A percentile compares a stretch with the other conserved stretches of the same genome.
Evolutionary conservation across 2,329 filamentous ascomycete genomes (phyloP).

Genomic region (Eurotiales sp.): DNA sequence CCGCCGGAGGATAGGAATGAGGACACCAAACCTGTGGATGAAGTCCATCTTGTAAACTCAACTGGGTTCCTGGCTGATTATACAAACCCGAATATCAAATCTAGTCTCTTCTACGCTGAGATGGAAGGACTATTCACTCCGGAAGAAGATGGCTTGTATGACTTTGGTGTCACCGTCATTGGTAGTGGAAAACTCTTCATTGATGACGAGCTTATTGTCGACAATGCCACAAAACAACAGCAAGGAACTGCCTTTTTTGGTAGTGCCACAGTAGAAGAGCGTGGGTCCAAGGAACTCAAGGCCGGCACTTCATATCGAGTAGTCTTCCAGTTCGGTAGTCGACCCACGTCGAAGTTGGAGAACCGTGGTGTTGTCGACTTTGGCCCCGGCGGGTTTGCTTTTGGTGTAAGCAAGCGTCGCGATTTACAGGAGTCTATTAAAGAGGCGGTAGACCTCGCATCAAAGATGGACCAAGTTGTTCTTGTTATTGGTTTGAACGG

Average conservation of each 20-base stretch:
- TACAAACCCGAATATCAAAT: slow-evolving; percentile 51
- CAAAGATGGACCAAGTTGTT: slow-evolving; percentile 70
- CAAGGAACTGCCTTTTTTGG: slow-evolving; percentile 64
- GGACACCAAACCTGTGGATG: slow-evolving; percentile 51
- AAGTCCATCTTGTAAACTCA: slow-evolving; percentile 43
- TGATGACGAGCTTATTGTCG: slow-evolving; percentile 59
- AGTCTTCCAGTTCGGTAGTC: slow-evolving; percentile 58
- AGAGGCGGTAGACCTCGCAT: slow-evolving; percentile 64
- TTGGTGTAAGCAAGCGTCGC: slow-evolving; percentile 59
- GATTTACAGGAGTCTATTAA: slow-evolving; percentile 58
- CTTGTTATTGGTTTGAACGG: slow-evolving; percentile 73
- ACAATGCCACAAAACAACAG: slow-evolving; percentile 62
- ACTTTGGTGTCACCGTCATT: slow-evolving; percentile 63
- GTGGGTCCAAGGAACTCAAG: slow-evolving; percentile 55
- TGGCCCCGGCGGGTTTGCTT: slow-evolving; percentile 58
- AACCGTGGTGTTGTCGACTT: slow-evolving; percentile 48
- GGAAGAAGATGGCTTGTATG: slow-evolving; percentile 58
- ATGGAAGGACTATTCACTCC: slow-evolving; percentile 60
- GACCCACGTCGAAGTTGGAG: slow-evolving; percentile 56
- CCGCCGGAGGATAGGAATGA: slow-evolving; percentile 44
- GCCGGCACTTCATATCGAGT: slow-evolving; percentile 58
- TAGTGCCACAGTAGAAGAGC: slow-evolving; percentile 60
- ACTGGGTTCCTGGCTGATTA: slow-evolving; percentile 52
- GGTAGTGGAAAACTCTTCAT: slow-evolving; percentile 64
- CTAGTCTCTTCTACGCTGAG: slow-evolving; percentile 56